Percentiles rank a stretch among this genome's conserved stretches.
Conservation (phyloP, 179 eudicot genomes). For the Nepenthes alata region DNA sequence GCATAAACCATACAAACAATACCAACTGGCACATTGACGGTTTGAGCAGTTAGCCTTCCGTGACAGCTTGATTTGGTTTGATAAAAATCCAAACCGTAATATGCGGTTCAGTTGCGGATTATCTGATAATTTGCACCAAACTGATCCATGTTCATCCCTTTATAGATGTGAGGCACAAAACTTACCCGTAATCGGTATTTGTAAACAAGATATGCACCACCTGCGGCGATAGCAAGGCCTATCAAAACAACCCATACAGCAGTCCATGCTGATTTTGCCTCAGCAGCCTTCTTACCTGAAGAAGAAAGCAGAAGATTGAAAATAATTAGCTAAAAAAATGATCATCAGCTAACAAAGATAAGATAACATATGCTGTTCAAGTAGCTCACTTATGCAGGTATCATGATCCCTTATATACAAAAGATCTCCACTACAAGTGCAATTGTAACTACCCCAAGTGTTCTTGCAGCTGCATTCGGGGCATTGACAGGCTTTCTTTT, state of each 20-base stretch:
- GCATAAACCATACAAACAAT: no score
- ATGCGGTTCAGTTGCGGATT: no score
- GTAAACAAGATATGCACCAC: constrained; percentile 68
- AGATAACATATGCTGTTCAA: not conserved
- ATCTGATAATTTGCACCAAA: no score
- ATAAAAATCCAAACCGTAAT: no score
- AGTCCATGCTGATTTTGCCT: constrained; percentile 61
- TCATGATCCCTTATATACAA: constrained; percentile 91
- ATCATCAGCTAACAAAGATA: not conserved
- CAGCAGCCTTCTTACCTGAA: constrained; percentile 62
- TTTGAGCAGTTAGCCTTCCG: no score
- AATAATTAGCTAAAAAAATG: not conserved
- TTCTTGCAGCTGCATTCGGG: constrained; percentile 91
- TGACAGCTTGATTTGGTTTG: no score
- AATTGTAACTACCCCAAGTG: constrained; percentile 96
- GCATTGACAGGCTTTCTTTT: constrained; percentile 85
- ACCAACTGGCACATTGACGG: no score
- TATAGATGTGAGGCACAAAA: not conserved
- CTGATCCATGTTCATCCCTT: no score
- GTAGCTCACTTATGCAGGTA: constrained; percentile 79
- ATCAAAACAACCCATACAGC: constrained; percentile 67
- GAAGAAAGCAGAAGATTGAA: constrained; percentile 6
- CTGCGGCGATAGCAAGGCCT: constrained; percentile 61
- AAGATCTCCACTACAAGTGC: constrained; percentile 67
- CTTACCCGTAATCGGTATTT: constrained; percentile 87